These are phyloP conservation scores for Didymella glomerata DNA, from an alignment of 2,329 filamentous ascomycete genomes.

Conservation along the genomic window DNA sequence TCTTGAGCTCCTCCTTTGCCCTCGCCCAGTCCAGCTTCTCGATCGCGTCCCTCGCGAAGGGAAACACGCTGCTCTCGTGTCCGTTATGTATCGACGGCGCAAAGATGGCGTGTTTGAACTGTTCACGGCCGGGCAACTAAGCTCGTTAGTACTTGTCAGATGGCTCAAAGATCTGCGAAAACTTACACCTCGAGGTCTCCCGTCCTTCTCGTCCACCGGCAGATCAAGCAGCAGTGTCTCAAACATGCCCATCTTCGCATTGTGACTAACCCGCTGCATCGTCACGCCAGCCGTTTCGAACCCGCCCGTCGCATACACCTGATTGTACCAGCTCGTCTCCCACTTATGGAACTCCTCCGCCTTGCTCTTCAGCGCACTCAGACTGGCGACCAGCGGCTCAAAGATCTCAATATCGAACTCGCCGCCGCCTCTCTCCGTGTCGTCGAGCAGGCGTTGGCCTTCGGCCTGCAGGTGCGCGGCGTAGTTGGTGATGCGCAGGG, in stretches of 20 bases:
- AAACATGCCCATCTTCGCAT: conserved; percentile 79
- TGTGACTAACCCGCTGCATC: conserved; percentile 75
- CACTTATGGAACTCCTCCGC: conserved; percentile 75
- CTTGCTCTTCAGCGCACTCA: conserved; percentile 66
- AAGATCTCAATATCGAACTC: conserved; percentile 60
- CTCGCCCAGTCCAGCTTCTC: conserved; percentile 73
- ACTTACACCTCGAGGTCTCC: conserved; percentile 68
- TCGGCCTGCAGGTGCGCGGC: conserved; percentile 71
- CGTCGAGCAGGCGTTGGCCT: conserved; percentile 72
- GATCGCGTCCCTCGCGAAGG: conserved; percentile 83
- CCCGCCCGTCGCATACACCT: conserved; percentile 74
- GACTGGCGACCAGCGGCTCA: conserved; percentile 69
- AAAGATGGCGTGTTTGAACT: conserved; percentile 93
- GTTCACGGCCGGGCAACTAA: conserved; percentile 78
- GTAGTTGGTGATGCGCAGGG: conserved; percentile 81
- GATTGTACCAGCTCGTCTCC: conserved; percentile 78
- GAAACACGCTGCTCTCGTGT: conserved; percentile 73
- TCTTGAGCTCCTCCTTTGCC: conserved; percentile 73
- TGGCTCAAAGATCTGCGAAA: no score
- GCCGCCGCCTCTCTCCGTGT: conserved; percentile 58
- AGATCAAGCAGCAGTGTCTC: conserved; percentile 85
- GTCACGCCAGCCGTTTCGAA: conserved; percentile 77
- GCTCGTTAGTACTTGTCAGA: no score
- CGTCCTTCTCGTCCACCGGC: conserved; percentile 60
- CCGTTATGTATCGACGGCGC: conserved; percentile 81